Evolutionary conservation across 225 moss, liverwort and hornwort genomes (phyloP), one percentile per base, ranked within the genome.

Genomic region (Sphagnum contortum): DNA sequence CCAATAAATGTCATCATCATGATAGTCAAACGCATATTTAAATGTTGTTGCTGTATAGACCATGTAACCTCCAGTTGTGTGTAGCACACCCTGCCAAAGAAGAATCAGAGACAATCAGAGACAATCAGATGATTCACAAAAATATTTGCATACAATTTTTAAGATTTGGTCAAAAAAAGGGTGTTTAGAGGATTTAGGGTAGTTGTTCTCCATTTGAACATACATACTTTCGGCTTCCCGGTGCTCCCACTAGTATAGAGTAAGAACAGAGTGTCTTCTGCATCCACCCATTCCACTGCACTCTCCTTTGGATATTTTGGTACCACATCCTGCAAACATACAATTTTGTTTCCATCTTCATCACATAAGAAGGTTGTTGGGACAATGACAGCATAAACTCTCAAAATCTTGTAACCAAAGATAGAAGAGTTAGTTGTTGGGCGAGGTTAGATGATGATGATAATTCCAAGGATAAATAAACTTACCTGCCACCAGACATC

Each of bases 201-300:
- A 10, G 0, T 4, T 12, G 12, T 12, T 5, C 53, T 3, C 53
- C 9, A 9, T 47, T 75, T 82, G 0, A 78, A 78, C 62, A 78
- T 75, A 29, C 29, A 55, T 79, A 94, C 94, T 87, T 96, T 96
- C 54, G 96, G 96, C 64, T 96, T 96, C 63, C 96, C 96, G 5
- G 96, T 96, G 71, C 96, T 96, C 68, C 96, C 96, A 73, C 96
- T 96, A 3, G 96, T 96, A 54, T 96, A 96, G 6, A 96, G 77
- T 53, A 96, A 71, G 76, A 96, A 96, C 54, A 96, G 57, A 48
- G 90, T 78, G 75, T 96, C 96, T 74, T 96, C 96, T 44, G 96
- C 96, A 76, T 96, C 96, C 8, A 96, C 90, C 96, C 96, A 96
- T 76, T 96, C 92, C 54, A 92, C 81, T 56, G 82, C 80, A 87